Base-by-base conservation (phyloP, 202 grass and related monocot species). In the Dendrocalamus latiflorus region DNA sequence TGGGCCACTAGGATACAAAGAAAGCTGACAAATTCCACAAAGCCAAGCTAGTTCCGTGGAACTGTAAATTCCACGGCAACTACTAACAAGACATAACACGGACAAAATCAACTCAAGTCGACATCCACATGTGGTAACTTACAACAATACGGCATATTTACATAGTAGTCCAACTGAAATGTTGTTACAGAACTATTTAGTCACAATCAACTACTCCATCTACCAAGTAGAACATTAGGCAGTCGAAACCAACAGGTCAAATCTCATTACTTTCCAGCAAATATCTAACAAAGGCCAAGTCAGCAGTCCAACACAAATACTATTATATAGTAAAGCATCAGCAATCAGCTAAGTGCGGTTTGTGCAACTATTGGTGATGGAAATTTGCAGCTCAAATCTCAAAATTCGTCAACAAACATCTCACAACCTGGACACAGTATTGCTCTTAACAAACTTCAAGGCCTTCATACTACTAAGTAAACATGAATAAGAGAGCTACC, bases 201-300 rank as follows among this genome's bases (percentile, higher is more conserved):
- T 69, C 74, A 33, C 51, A 68, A 62, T 90, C 68, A 79, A 41
- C 17, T 61, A 18, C 16, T 61, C 26, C 37, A 86, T 25, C 39
- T 68, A 17, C n/a, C 22, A 42, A 6, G 30, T 61, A 62, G 34
- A 70, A 70, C 8, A 4, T 66, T 77, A 41, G 30, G 30, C 20
- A 70, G 30, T 70, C 61, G 53, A 76, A 75, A 81, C 62, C 21
- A 77, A 54, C 42, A 69, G 43, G 58, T 79, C 59, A 73, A 82
- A 58, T 26, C 8, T 82, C 39, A 54, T 6, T 42, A 53, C 41
- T 17, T 71, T 67, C 28, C 39, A 83, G 24, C 34, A 74, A 83
- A 79, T 37, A 74, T 73, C 65, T 71, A 72, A 77, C 16, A 76
- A 26, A 72, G 30, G 48, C 77, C 47, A 89, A 77, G 41, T 42